Conservation (phyloP, 2,329 filamentous ascomycete species). For the Aspergillus sp. region DNA sequence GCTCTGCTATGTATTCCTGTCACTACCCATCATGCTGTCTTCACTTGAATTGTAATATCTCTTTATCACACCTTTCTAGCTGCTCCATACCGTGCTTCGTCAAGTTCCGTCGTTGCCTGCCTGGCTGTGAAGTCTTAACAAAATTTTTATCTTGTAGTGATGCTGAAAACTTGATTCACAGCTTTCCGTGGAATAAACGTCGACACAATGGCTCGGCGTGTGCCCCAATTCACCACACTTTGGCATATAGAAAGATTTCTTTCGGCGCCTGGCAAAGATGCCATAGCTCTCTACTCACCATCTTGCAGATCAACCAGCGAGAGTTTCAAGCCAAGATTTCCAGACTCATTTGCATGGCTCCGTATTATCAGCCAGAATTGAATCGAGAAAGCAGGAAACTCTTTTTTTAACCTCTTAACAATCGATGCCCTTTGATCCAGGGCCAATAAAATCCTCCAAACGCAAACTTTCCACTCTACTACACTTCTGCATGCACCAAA, state of each 20-base stretch:
- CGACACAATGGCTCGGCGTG: not conserved
- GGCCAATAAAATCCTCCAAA: not conserved
- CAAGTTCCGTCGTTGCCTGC: not conserved
- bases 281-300: not conserved
- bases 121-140: not conserved
- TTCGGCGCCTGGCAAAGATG: not conserved
- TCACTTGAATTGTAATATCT: not conserved
- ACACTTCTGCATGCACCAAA: not conserved
- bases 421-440: not conserved
- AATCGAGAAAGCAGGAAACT: not conserved
- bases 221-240: not conserved
- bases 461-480: not conserved
- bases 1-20: not conserved
- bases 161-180: not conserved
- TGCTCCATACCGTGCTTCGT: not conserved
- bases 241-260: not conserved
- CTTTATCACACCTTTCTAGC: not conserved
- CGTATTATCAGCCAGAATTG: not conserved
- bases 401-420: not conserved
- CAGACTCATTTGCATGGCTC: too few relatives aligned
- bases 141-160: not conserved
- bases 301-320: not conserved
- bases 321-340: too few relatives aligned
- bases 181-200: not conserved
- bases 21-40: not conserved